Evolutionary conservation across 331 rosid species (phyloP).

Genomic region (Cydonia oblonga): DNA sequence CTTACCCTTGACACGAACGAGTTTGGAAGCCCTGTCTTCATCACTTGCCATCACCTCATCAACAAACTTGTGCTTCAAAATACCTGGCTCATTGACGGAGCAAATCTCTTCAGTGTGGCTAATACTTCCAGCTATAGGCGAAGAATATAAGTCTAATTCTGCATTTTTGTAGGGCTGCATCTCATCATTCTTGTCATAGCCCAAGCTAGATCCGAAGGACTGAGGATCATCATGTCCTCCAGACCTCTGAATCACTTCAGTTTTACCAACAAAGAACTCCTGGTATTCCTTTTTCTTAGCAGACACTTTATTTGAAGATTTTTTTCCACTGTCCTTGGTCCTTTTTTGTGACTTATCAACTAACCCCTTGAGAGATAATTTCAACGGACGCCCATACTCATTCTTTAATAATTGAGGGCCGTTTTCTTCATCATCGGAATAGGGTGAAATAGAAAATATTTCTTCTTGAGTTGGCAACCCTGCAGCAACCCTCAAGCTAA

Average conservation of each 20-base stretch:
- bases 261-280: constrained; percentile 27
- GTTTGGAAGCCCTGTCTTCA: constrained; percentile 66
- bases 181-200: constrained; percentile 47
- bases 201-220: constrained; percentile 44
- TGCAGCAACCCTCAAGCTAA: constrained; percentile 88
- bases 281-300: constrained; percentile 50
- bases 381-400: constrained; percentile 71
- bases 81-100: constrained; percentile 43
- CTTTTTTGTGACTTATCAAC: constrained; percentile 65
- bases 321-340: constrained; percentile 60
- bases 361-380: constrained; percentile 69
- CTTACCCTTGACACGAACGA: constrained; percentile 61
- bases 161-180: constrained; percentile 43
- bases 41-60: constrained; percentile 93
- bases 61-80: constrained; percentile 72
- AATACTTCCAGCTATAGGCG: constrained; percentile 62
- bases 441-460: constrained; percentile 81
- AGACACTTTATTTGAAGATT: constrained; percentile 53
- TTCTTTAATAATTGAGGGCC: constrained; percentile 53
- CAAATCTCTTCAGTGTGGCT: constrained; percentile 47
- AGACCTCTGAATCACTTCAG: constrained; percentile 33
- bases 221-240: constrained; percentile 56
- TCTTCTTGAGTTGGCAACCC: constrained; percentile 96
- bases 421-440: constrained; percentile 84
- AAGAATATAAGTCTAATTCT: constrained; percentile 44